These are phyloP conservation scores for Penicillium thymicola DNA, from an alignment of 2,329 filamentous ascomycete species.

Conservation along the genomic window DNA sequence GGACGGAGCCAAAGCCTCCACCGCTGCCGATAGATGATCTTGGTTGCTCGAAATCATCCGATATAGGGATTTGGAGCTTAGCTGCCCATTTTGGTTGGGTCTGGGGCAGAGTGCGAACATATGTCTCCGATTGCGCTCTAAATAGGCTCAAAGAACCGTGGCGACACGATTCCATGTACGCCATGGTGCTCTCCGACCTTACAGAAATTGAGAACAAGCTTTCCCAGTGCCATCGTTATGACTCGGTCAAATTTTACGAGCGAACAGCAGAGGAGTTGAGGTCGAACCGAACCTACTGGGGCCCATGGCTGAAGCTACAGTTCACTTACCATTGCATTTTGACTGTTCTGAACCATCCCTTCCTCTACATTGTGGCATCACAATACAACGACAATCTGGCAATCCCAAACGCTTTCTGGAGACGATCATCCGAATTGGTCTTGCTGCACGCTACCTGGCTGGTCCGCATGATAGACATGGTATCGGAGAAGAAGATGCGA, in stretches of 20 bases:
- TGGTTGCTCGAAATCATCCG: constrained; percentile 40
- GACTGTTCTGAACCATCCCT: constrained; percentile 53
- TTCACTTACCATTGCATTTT: constrained; percentile 54
- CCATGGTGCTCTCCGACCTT: constrained; percentile 50
- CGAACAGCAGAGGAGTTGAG: constrained; percentile 48
- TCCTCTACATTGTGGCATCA: constrained; percentile 53
- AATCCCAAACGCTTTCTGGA: constrained; percentile 56
- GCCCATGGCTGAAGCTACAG: constrained; percentile 53
- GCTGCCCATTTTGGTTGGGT: constrained; percentile 51
- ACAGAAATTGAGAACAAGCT: constrained; percentile 48
- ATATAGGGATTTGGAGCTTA: constrained; percentile 52
- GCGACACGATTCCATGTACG: constrained; percentile 53
- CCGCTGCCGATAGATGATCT: constrained; percentile 47
- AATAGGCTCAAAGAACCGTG: constrained; percentile 51
- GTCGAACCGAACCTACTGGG: constrained; percentile 50
- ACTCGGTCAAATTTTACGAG: constrained; percentile 53
- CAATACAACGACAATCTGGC: constrained; percentile 52
- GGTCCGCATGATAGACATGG: constrained; percentile 55
- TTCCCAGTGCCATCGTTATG: constrained; percentile 53
- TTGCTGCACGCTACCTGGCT: constrained; percentile 55
- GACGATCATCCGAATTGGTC: constrained; percentile 51
- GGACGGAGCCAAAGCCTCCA: constrained; percentile 37
- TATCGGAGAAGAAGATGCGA: constrained; percentile 49
- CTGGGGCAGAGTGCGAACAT: constrained; percentile 47
- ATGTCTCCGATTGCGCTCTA: constrained; percentile 49